These are phyloP conservation scores for Pharnaceum exiguum DNA, from an alignment of 148 eudicot species.

Conservation along the genomic window DNA sequence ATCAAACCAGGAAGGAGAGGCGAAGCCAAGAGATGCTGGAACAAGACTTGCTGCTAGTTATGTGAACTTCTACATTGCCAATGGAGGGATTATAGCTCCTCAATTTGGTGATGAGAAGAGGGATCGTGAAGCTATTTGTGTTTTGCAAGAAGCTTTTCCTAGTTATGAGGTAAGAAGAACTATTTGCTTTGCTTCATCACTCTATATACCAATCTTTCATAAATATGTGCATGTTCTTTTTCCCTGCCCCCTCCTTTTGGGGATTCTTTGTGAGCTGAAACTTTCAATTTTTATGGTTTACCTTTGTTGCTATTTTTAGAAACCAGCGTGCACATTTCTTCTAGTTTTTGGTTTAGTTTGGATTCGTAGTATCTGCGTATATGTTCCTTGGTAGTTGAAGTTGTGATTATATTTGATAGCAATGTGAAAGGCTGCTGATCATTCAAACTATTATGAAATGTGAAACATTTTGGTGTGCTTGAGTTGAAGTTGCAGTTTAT, in stretches of 20 bases:
- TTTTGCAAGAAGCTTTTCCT: slow-evolving; percentile 61
- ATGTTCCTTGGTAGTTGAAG: too few species aligned
- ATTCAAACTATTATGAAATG: too few species aligned
- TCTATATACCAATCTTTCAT: neutral
- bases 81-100: slow-evolving; percentile 76
- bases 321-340: too few species aligned
- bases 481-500: too few species aligned
- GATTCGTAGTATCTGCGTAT: too few species aligned
- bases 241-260: neutral
- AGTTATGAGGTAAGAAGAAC: slow-evolving; percentile 45
- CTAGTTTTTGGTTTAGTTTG: too few species aligned
- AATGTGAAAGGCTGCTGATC: too few species aligned
- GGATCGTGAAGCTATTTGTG: slow-evolving; percentile 83
- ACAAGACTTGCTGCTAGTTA: slow-evolving; percentile 95
- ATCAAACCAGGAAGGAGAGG: slow-evolving; percentile 56
- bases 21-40: slow-evolving; percentile 69
- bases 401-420: too few species aligned
- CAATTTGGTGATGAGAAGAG: slow-evolving; percentile 91
- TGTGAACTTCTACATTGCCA: slow-evolving; percentile 89
- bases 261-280: neutral
- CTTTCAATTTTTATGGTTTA: neutral
- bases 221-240: neutral
- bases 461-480: too few species aligned
- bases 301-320: too few species aligned
- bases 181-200: neutral